Evolutionary conservation across 179 eudicot genomes (phyloP).

Genomic region (Amaranthus tricolor): DNA sequence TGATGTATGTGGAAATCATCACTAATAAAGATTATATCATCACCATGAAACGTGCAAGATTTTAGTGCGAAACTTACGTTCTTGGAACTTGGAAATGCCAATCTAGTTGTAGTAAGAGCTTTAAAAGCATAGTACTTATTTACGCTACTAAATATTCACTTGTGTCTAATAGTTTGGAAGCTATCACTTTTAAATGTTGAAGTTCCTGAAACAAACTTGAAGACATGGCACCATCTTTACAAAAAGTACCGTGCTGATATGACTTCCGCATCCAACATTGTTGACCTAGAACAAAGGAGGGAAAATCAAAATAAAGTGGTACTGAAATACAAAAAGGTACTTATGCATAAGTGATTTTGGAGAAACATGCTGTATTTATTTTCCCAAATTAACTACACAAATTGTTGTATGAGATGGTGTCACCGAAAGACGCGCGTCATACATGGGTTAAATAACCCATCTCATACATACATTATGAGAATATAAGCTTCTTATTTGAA

Average conservation of each 20-base stretch:
- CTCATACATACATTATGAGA: too few relatives aligned
- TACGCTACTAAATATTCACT: not conserved
- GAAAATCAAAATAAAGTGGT: constrained; percentile 31
- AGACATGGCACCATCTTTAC: constrained; percentile 10
- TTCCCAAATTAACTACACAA: not conserved
- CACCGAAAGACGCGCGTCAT: too few relatives aligned
- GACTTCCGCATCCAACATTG: not conserved
- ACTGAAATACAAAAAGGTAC: constrained; percentile 60
- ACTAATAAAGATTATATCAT: not conserved
- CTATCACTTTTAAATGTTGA: constrained; percentile 10
- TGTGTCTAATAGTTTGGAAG: constrained; percentile 14
- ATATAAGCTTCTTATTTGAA: too few relatives aligned
- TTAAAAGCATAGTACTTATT: not conserved
- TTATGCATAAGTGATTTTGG: not conserved
- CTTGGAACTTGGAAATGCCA: not conserved
- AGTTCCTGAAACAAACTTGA: not conserved
- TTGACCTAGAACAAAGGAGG: constrained; percentile 11
- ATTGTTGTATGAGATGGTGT: too few relatives aligned
- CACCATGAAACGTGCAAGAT: not conserved
- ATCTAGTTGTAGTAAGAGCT: not conserved
- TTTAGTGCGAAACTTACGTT: not conserved
- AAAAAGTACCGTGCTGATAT: not conserved
- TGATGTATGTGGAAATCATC: too few relatives aligned
- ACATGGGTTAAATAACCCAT: too few relatives aligned
- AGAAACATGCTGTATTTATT: not conserved